These are phyloP conservation scores for Chaetothyriales sp. DNA, from an alignment of 2,329 filamentous ascomycete species.

Conservation along the genomic window DNA sequence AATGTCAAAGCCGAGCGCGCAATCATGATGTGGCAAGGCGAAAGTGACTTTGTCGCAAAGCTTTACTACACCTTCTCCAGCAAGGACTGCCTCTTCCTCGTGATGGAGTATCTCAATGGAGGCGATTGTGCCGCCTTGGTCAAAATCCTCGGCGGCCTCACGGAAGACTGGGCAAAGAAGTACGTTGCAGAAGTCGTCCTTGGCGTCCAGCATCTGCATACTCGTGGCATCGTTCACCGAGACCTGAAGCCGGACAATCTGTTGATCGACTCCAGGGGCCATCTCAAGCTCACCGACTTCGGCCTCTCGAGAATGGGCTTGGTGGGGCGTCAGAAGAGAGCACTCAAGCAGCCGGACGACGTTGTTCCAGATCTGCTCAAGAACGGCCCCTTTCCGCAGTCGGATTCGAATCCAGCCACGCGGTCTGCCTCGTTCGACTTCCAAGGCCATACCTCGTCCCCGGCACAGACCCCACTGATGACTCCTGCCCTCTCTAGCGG, in stretches of 20 bases:
- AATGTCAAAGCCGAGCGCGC: conserved; percentile 97
- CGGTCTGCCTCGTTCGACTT: conserved; percentile 89
- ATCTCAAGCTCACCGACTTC: conserved; percentile 95
- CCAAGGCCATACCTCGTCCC: conserved; percentile 59
- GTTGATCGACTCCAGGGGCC: conserved; percentile 89
- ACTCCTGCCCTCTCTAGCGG: conserved; percentile 58
- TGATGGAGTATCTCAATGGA: conserved; percentile 98
- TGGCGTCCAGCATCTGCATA: conserved; percentile 93
- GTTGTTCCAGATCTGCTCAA: conserved; percentile 86
- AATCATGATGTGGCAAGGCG: conserved; percentile 99
- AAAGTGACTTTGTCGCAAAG: conserved; percentile 97
- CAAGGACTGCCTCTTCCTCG: conserved; percentile 95
- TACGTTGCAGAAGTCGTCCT: conserved; percentile 92
- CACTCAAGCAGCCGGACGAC: conserved; percentile 63
- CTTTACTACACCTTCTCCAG: conserved; percentile 99
- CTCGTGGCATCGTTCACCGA: conserved; percentile 86
- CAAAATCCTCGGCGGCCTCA: conserved; percentile 79
- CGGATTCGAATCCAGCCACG: conserved; percentile 73
- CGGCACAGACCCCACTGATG: conserved; percentile 72
- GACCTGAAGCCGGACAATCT: conserved; percentile 96
- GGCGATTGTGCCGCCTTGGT: conserved; percentile 94
- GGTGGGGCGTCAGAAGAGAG: conserved; percentile 88
- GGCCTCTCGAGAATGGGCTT: conserved; percentile 94
- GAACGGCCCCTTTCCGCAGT: conserved; percentile 77
- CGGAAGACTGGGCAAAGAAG: conserved; percentile 96